Percentiles rank a stretch among this genome's conserved stretches.
Evolutionary conservation across 140 eudicot species (phyloP).

Genomic region (Stevia rebaudiana): DNA sequence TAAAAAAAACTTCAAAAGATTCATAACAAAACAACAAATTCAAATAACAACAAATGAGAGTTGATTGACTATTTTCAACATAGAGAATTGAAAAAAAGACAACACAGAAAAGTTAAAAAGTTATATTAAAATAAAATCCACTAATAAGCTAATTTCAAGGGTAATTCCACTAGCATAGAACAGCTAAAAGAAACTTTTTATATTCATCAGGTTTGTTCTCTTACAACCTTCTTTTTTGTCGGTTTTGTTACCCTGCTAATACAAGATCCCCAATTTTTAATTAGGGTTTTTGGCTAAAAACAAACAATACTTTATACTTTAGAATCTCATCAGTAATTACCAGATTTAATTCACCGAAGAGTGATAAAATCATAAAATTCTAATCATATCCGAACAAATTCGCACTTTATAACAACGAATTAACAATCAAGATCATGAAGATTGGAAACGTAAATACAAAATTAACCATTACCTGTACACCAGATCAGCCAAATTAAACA

Average conservation of each 20-base stretch:
- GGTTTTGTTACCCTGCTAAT: slow-evolving; percentile 13
- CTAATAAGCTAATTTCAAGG: slow-evolving; percentile 19
- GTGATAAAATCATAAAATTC: background rate
- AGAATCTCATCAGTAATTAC: slow-evolving; percentile 22
- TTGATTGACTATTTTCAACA: background rate
- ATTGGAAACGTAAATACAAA: background rate
- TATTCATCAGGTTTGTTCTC: slow-evolving; percentile 25
- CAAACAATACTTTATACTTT: slow-evolving; percentile 15
- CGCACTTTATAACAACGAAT: slow-evolving; percentile 15
- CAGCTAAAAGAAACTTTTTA: slow-evolving; percentile 29
- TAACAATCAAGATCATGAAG: background rate
- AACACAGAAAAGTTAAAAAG: slow-evolving; percentile 32
- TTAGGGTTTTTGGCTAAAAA: slow-evolving; percentile 16
- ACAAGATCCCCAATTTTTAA: slow-evolving; percentile 1
- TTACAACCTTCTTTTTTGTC: slow-evolving; percentile 32
- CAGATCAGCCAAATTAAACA: slow-evolving; percentile 9
- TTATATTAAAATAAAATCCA: slow-evolving; percentile 19
- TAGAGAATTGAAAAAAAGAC: slow-evolving; percentile 25
- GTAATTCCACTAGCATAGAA: slow-evolving; percentile 39
- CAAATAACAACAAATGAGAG: slow-evolving; percentile 12
- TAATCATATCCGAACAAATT: slow-evolving; percentile 38
- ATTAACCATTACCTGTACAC: slow-evolving; percentile 10
- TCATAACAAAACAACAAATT: slow-evolving; percentile 2
- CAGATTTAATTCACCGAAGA: slow-evolving; percentile 10
- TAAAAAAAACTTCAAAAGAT: slow-evolving; percentile 10